Base-by-base conservation (phyloP, 1,284 basidiomycete genomes). In the Ceratobasidium sp. region DNA sequence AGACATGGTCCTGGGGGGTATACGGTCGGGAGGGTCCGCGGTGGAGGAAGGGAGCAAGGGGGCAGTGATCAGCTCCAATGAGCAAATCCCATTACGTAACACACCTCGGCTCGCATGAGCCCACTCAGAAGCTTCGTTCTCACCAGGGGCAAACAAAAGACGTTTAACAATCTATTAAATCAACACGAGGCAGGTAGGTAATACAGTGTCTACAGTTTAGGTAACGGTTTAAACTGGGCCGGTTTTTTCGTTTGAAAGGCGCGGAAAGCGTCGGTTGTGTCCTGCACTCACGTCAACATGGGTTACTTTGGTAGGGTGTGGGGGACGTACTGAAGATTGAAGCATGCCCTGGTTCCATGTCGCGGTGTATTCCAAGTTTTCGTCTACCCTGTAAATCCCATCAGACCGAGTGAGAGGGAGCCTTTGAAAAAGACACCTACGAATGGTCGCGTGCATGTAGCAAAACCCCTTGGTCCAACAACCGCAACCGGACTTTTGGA, bases 401-500 rank as follows among this genome's bases (percentile, higher is more conserved):
- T 9, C 28, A 41, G 21, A 39, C 18, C 34, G 23, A 28, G 36
- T 9, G 30, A 23, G 5, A 23, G 32, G 10, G 14, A 26, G n/a
- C 4, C 1, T 28, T 79, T 78, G 60, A 65, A 30, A 23, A 8
- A 21, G 58, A 58, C 0, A 82, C 86, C 62, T 67, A 91, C 89
- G 84, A 84, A 78, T 95, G 90, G 80, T 96, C 93, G 74, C 92
- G 80, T 0, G 92, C 84, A 81, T 96, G 92, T 69, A 83, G 79
- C 41, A 91, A 80, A 1, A 96, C 81, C 73, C 88, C 88, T 83
- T 97, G 93, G 92, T 1, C 91, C 88, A 0, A 86, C 77, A 0
- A 94, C 88, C 0, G 94, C 95, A 0, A 97, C 82, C 0, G 96
- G 95, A 43, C 90, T 92, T 82, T 96, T 96, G 53, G 76, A 74